A percentile compares a stretch with the other conserved stretches of the same genome.
Conservation (phyloP, 73 alveolate genomes). For the Urostyla sp. region DNA sequence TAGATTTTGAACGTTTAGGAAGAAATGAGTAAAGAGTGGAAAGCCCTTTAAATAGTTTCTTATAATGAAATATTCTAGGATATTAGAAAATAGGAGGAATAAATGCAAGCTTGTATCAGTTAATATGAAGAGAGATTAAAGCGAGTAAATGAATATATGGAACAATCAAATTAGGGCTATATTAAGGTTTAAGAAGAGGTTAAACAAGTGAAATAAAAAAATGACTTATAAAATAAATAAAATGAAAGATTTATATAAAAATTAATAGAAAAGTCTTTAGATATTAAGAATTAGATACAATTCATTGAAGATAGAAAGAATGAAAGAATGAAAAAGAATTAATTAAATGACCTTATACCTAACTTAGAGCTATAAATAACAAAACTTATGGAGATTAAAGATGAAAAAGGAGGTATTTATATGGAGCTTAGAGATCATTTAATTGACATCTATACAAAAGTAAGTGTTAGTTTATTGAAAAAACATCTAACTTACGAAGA, state of each 20-base stretch:
- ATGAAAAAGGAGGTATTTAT: not conserved
- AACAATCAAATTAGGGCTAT: constrained; percentile 18
- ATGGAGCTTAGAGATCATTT: constrained; percentile 21
- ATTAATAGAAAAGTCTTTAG: not conserved
- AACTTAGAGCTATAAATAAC: constrained; percentile 5
- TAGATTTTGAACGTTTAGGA: constrained; percentile 5
- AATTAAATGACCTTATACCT: constrained; percentile 16
- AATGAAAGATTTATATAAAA: constrained; percentile 13
- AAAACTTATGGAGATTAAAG: constrained; percentile 5
- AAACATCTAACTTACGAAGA: constrained; percentile 15
- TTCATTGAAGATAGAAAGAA: constrained; percentile 37
- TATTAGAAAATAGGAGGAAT: not conserved
- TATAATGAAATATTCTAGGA: constrained; percentile 23
- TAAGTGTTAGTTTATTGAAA: constrained; percentile 5
- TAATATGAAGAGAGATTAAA: constrained; percentile 53
- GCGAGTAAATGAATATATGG: constrained; percentile 51
- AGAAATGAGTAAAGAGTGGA: constrained; percentile 4
- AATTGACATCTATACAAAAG: not conserved
- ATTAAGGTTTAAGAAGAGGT: constrained; percentile 31
- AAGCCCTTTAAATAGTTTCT: not conserved
- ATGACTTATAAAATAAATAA: not conserved
- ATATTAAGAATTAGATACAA: not conserved
- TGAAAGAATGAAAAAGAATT: not conserved
- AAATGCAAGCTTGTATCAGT: constrained; percentile 22
- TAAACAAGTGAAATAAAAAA: not conserved